Evolutionary conservation across 371 early-diverging fungal genomes (phyloP).

Genomic region (Mortierella sp.): DNA sequence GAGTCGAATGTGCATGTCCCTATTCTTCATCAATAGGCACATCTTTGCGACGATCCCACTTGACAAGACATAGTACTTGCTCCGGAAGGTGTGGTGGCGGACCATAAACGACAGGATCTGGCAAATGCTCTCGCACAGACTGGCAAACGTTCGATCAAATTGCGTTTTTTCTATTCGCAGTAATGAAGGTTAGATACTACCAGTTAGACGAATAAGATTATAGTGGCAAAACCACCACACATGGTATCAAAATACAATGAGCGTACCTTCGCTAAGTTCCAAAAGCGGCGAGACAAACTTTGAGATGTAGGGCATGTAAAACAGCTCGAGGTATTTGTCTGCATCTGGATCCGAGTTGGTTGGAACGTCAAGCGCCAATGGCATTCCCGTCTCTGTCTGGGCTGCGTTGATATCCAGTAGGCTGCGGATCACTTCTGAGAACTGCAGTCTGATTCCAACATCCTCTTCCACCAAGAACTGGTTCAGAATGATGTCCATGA

Average conservation of each 20-base stretch:
- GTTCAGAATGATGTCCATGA: constrained; percentile 74
- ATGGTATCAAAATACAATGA: background rate
- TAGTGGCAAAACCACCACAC: background rate
- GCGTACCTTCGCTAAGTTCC: constrained; percentile 55
- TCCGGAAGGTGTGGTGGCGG: constrained; percentile 79
- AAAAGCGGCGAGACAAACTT: constrained; percentile 74
- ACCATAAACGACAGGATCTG: constrained; percentile 81
- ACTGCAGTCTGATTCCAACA: constrained; percentile 76
- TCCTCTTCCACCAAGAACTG: constrained; percentile 73
- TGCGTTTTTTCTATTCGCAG: constrained; percentile 16
- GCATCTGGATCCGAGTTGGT: constrained; percentile 70
- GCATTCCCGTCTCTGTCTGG: constrained; percentile 52
- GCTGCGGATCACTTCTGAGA: constrained; percentile 78
- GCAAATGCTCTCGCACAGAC: constrained; percentile 73
- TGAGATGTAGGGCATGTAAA: constrained; percentile 76
- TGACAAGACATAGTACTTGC: constrained; percentile 81
- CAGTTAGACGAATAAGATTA: background rate
- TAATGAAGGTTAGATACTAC: no score
- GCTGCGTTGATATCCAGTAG: constrained; percentile 76
- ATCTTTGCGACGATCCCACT: constrained; percentile 72
- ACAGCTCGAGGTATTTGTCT: constrained; percentile 80
- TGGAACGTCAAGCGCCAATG: constrained; percentile 26
- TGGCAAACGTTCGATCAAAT: constrained; percentile 49
- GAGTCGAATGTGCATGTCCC: constrained; percentile 78
- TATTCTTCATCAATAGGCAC: constrained; percentile 74